Evolutionary conservation across 2,329 filamentous ascomycete genomes (phyloP), one percentile per base, ranked within the genome.

Genomic region (Elsinoe arachidis): DNA sequence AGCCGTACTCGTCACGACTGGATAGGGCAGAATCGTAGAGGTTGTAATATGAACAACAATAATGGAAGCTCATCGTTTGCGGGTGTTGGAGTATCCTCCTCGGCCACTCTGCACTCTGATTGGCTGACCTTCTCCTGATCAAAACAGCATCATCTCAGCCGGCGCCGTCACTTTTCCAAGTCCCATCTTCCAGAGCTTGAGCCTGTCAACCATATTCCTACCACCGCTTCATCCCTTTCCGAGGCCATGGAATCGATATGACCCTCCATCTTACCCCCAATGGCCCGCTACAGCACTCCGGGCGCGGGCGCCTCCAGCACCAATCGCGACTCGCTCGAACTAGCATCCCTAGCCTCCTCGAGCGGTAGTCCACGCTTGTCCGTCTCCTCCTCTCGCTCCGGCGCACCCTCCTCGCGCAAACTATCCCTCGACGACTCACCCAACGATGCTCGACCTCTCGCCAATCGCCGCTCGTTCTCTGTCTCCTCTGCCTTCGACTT

Each of bases 401-500:
- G 89, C 64, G 84, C 91, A 66, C 88, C 90, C 12, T 97, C 92
- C n/a, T 96, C 92, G 59, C 87, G 90, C 63, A 86, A 89, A 64
- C 80, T 95, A 56, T 99, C 93, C 39, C 84, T 96, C 67, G 84
- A 88, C 66, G 87, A 84, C 68, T 55, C 44, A 51, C 58, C 41
- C 21, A 43, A 15, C 33, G 43, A 57, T 47, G 61, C 43, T 39
- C 54, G 46, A 33, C 70, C 61, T 70, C 68, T 66, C 62, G 64
- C 55, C 61, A 60, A 59, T 63, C 74, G 71, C 59, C 86, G 92
- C 61, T 87, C 89, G 15, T 96, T 92, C 73, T 96, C 91, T 10
- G 83, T 95, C 47, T 90, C 88, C 10, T 97, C 92, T 5, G 90
- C 88, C 56, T 99, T 99, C 72, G 92, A 97, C 74, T 96, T 96